Evolutionary conservation across 768 basidiomycete genomes (phyloP), one percentile per base, ranked within the genome.

Genomic region (Leccinum rimulosum): DNA sequence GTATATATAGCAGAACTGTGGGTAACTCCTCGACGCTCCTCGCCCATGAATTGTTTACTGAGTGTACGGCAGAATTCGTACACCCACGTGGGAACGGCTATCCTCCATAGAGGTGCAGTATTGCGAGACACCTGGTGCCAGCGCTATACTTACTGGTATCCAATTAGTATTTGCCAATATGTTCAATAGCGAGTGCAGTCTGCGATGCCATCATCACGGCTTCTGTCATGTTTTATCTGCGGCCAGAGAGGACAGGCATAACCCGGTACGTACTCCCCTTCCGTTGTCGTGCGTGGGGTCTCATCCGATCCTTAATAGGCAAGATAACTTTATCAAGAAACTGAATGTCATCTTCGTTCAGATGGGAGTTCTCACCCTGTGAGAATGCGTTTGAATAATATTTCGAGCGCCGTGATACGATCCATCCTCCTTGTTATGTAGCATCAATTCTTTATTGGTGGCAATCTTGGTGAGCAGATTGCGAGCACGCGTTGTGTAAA

Each of bases 171-270:
- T 6, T 33, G 33, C 52, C 61, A 25, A 6, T 61, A 22, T 35
- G 54, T 7, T 55, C 60, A n/a, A 2, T 69, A n/a, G 49, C 63
- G 9, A 61, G 65, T n/a, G 61, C 69, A n/a, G 1, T 61, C n/a
- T 70, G 69, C 28, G 67, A 68, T 55, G 51, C 43, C 12, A 4
- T 57, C 52, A 69, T 71, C 55, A 69, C 65, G 3, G 6, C 5
- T 12, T 61, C 62, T 11, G 47, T 69, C 19, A 33, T 54, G 0
- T 66, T 58, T 50, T 66, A 59, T 31, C 51, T 69, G 38, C 62
- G 57, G 22, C 52, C 62, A 10, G 49, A 28, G 15, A 58, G 57
- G 28, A 62, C 55, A 22, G 63, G 50, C 19, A 9, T 52, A 52
- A 36, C 17, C 28, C 60, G 65, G 68, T 68, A 58, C 9, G 7